Percentiles rank a stretch among this genome's conserved stretches.
Evolutionary conservation across 306 rosid genomes (phyloP).

Genomic region (Myrica gale): DNA sequence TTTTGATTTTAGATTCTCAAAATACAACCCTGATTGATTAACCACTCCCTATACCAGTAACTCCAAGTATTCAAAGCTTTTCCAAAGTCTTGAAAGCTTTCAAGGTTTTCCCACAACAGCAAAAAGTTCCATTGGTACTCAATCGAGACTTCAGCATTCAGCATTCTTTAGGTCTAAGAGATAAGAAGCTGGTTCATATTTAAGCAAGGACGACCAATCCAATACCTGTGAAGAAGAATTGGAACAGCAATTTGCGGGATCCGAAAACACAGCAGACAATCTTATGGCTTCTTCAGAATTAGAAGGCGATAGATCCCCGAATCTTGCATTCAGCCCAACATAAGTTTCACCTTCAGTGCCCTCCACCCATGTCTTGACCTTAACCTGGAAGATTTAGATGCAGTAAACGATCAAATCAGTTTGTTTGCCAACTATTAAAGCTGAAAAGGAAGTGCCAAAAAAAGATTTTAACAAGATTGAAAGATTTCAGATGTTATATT

Average conservation of each 20-base stretch:
- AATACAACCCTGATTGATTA: background rate
- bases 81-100: slow-evolving; percentile 4
- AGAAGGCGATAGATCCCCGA: slow-evolving; percentile 66
- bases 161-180: background rate
- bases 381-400: slow-evolving; percentile 46
- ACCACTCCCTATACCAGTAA: slow-evolving; percentile 5
- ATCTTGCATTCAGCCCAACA: slow-evolving; percentile 59
- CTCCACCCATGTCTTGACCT: slow-evolving; percentile 63
- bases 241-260: slow-evolving; percentile 70
- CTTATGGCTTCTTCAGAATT: slow-evolving; percentile 28
- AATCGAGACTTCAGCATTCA: background rate
- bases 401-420: background rate
- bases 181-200: background rate
- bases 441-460: background rate
- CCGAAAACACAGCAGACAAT: slow-evolving; percentile 45
- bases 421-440: background rate
- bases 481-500: background rate
- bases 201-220: slow-evolving; percentile 10
- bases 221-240: slow-evolving; percentile 56
- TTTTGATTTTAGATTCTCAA: no score
- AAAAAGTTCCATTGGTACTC: background rate
- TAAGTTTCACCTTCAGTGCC: slow-evolving; percentile 41
- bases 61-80: background rate
- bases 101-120: background rate
- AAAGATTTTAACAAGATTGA: background rate